These are phyloP conservation scores for Cladophialophora bantiana DNA, from an alignment of 2,329 filamentous ascomycete species.

Conservation along the genomic window DNA sequence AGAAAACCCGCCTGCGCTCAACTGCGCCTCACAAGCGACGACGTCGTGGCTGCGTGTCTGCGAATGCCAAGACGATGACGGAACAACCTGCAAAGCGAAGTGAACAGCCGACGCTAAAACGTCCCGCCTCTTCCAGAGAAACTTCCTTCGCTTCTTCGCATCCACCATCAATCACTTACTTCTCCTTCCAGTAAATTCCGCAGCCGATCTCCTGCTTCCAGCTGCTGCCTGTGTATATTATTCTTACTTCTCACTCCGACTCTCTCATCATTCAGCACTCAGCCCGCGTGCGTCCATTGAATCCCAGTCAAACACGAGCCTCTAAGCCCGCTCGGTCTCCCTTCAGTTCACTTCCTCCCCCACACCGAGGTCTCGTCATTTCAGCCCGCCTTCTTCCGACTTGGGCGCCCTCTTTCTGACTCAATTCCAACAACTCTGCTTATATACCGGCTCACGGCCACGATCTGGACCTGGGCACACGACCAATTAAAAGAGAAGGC, in stretches of 20 bases:
- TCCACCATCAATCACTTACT: background rate
- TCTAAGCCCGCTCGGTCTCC: background rate
- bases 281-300: background rate
- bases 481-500: slow-evolving; percentile 22
- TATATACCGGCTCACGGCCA: slow-evolving; percentile 12
- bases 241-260: slow-evolving; percentile 1
- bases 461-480: slow-evolving; percentile 10
- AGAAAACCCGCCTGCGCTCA: background rate
- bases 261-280: background rate
- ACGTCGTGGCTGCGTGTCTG: background rate
- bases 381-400: slow-evolving; percentile 29
- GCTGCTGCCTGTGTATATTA: slow-evolving; percentile 25
- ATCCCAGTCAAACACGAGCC: background rate
- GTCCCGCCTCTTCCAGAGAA: slow-evolving; percentile 20
- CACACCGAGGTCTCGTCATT: slow-evolving; percentile 15
- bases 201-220: background rate
- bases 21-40: background rate
- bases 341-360: slow-evolving; percentile 5
- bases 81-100: slow-evolving; percentile 5
- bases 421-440: slow-evolving; percentile 18
- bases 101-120: background rate
- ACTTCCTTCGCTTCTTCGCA: slow-evolving; percentile 4
- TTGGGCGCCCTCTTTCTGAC: slow-evolving; percentile 4
- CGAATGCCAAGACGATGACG: slow-evolving; percentile 20
- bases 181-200: background rate